These are phyloP conservation scores for Skeletonema marinoi DNA, from an alignment of 108 stramenopile species.

Conservation along the genomic window DNA sequence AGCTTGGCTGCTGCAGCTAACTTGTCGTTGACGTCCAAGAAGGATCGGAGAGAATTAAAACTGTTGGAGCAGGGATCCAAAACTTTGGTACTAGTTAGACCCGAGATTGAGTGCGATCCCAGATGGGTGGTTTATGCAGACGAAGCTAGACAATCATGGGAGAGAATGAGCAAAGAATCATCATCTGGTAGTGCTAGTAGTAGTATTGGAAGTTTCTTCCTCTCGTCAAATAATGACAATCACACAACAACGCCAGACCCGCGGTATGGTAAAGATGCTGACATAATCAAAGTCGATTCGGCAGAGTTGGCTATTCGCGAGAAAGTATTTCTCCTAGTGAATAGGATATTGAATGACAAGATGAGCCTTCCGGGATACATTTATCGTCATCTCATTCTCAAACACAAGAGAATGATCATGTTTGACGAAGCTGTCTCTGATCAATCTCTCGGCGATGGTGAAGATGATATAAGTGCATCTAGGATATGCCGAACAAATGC, in stretches of 20 bases:
- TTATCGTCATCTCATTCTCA: constrained; percentile 69
- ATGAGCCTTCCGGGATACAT: constrained; percentile 81
- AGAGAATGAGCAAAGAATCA: constrained; percentile 31
- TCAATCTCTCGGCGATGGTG: background rate
- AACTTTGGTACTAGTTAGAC: constrained; percentile 70
- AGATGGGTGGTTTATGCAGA: constrained; percentile 67
- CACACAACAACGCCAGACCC: constrained; percentile 29
- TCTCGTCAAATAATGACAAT: constrained; percentile 30
- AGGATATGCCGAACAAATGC: constrained; percentile 66
- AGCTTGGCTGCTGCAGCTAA: constrained; percentile 66
- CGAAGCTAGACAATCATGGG: constrained; percentile 45
- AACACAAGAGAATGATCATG: constrained; percentile 42
- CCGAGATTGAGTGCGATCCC: constrained; percentile 72
- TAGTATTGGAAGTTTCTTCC: constrained; percentile 36
- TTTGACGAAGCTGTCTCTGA: constrained; percentile 16
- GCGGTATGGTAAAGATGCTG: constrained; percentile 68
- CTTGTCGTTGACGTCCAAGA: constrained; percentile 49
- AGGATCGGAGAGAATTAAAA: constrained; percentile 59
- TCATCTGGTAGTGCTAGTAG: background rate
- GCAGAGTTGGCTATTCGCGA: constrained; percentile 73
- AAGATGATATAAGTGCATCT: background rate
- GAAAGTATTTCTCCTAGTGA: constrained; percentile 79
- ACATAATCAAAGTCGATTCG: constrained; percentile 76
- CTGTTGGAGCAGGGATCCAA: constrained; percentile 53
- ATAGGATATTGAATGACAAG: constrained; percentile 79